Evolutionary conservation across 2,329 filamentous ascomycete species (phyloP).

Genomic region (Cytospora mali): DNA sequence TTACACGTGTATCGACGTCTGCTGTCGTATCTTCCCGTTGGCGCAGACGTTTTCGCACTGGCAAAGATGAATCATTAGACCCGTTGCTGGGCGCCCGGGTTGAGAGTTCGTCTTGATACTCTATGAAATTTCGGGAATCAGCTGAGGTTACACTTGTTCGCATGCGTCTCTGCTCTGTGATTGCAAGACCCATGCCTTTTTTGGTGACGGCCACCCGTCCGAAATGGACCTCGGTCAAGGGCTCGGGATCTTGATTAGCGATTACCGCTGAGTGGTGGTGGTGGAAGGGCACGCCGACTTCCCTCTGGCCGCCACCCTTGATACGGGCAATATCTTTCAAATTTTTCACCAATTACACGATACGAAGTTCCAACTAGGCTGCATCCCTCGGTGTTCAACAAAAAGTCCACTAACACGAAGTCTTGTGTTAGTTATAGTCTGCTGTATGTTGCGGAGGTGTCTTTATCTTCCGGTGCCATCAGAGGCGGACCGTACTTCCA

Average conservation of each 20-base stretch:
- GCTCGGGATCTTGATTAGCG: background rate
- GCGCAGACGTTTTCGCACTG: constrained; percentile 34
- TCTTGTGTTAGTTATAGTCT: background rate
- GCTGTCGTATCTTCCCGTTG: constrained; percentile 30
- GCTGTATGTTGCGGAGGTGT: too few species aligned
- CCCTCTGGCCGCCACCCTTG: background rate
- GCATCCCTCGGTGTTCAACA: background rate
- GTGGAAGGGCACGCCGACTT: background rate
- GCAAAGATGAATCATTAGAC: constrained; percentile 32
- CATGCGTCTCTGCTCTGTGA: background rate
- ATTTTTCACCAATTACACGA: background rate
- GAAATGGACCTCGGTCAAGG: background rate
- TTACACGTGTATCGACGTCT: constrained; percentile 32
- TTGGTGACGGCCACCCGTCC: background rate
- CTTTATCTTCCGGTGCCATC: background rate
- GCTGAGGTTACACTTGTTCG: constrained; percentile 35
- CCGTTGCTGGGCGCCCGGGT: constrained; percentile 39
- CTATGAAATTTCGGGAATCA: constrained; percentile 37
- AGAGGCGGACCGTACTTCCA: background rate
- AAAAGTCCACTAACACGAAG: background rate
- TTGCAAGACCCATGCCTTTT: background rate
- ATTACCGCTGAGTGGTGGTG: background rate
- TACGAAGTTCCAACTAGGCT: background rate
- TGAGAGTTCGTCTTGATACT: constrained; percentile 37
- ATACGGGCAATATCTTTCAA: background rate